These are phyloP conservation scores for Trichomonascaceae sp. DNA, from an alignment of 1,139 yeast species.

Conservation along the genomic window DNA sequence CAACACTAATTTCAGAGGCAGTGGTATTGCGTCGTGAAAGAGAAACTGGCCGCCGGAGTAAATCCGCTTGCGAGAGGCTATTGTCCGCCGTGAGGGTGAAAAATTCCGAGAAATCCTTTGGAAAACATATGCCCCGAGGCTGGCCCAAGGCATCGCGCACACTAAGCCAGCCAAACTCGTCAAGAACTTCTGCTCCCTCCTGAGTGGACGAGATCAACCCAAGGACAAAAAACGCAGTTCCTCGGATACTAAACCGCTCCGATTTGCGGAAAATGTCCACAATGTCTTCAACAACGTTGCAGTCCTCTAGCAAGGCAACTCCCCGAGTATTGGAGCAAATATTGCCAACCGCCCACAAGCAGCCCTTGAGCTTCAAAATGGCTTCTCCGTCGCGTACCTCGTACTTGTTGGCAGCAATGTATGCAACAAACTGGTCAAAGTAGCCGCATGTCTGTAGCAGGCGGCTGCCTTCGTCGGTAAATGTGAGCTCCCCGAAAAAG, in stretches of 20 bases:
- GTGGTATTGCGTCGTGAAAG: not conserved
- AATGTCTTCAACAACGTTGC: constrained; percentile 43
- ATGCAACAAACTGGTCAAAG: constrained; percentile 31
- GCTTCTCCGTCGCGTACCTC: constrained; percentile 18
- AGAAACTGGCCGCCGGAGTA: not conserved
- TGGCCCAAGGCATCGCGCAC: constrained; percentile 39
- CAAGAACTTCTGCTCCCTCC: constrained; percentile 79
- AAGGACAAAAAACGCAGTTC: constrained; percentile 64
- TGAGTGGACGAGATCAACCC: constrained; percentile 63
- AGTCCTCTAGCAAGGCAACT: constrained; percentile 49
- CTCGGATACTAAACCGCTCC: constrained; percentile 50
- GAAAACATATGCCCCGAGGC: constrained; percentile 34
- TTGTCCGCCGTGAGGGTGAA: constrained; percentile 3
- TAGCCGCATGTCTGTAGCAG: constrained; percentile 36
- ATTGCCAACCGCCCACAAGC: constrained; percentile 80
- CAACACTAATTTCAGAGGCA: constrained; percentile 4
- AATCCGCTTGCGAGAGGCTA: not conserved
- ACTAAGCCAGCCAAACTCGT: constrained; percentile 66
- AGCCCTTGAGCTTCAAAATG: constrained; percentile 47
- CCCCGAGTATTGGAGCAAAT: constrained; percentile 57
- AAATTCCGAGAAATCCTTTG: constrained; percentile 12
- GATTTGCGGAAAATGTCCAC: constrained; percentile 41
- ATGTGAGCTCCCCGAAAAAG: constrained; percentile 67
- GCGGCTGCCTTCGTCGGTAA: constrained; percentile 68
- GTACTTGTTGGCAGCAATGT: constrained; percentile 26